Evolutionary conservation across 345 rosid genomes (phyloP), one percentile per base, ranked within the genome.

Genomic region (Brassica juncea): DNA sequence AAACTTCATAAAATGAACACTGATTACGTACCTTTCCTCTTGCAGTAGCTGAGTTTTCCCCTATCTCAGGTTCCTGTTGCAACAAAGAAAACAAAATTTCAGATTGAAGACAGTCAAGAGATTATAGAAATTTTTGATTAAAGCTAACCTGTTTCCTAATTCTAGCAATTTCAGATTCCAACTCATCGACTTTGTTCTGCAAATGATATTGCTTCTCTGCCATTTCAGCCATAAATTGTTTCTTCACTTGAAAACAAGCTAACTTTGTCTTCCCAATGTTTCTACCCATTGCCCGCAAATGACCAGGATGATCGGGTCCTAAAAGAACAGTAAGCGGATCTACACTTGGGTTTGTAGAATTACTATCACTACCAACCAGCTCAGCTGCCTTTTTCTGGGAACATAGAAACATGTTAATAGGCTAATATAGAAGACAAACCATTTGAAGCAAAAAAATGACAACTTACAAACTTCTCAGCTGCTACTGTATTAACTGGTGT

Each of bases 251-350:
- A 39, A 72, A 61, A 60, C 76, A 60, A 2, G 68, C 34, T 21
- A 67, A 10, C 3, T 67, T 42, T 0, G 57, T 39, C 57, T 8
- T 37, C 5, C n/a, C 11, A 1, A 66, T 66, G 70, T 7, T 19
- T 66, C 70, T 66, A 3, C 55, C 70, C 54, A 66, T 66, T 9
- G 54, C 70, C 31, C 70, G 39, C 70, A 37, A 2, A 0, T 30
- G 30, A 4, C 70, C n/a, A 35, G 70, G 70, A 16, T 66, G 9
- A 66, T 66, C 28, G 37, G 70, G 52, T 15, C 70, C 70, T 21
- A 66, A 39, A 0, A 66, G 59, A 5, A 0, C 8, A 15, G 59
- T 5, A 1, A 54, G 59, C 8, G 59, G 16, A 15, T 54, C 23
- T 2, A 6, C 9, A 6, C 1, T 4, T 54, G 59, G 59, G 2